Evolutionary conservation across 176 grass and related monocot species (phyloP).

Genomic region (Carex littledalei): DNA sequence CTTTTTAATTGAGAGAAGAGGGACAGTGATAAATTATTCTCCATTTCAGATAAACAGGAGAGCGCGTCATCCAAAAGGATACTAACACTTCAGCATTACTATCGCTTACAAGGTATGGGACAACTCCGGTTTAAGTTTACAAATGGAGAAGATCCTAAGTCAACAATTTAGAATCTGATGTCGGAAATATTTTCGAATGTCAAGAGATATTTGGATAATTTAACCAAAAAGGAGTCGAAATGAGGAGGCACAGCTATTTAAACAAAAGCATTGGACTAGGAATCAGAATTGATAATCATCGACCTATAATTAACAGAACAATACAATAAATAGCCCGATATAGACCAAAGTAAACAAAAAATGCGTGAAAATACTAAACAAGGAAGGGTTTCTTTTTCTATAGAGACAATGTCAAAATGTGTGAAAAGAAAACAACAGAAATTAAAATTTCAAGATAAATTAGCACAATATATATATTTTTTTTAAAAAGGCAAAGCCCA

Average conservation of each 20-base stretch:
- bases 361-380: not conserved
- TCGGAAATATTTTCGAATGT: conserved; percentile 8
- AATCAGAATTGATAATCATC: not conserved
- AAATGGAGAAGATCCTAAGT: conserved; percentile 5
- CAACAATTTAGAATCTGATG: conserved; percentile 14
- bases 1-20: not conserved
- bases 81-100: not conserved
- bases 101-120: not conserved
- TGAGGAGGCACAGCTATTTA: not conserved
- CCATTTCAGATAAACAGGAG: not conserved
- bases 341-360: not conserved
- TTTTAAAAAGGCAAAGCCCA: no score
- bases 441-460: not conserved
- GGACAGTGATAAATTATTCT: not conserved
- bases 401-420: not conserved
- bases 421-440: not conserved
- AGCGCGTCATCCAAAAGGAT: not conserved
- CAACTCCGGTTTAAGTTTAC: not conserved
- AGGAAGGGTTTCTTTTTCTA: not conserved
- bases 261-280: not conserved
- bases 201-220: conserved; percentile 16
- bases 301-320: conserved; percentile 7
- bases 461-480: not conserved
- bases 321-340: not conserved
- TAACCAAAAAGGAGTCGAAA: conserved; percentile 1